phyloP scores from a whole-genome alignment of 345 rosid genomes.

The Tarenaya hassleriana region DNA sequence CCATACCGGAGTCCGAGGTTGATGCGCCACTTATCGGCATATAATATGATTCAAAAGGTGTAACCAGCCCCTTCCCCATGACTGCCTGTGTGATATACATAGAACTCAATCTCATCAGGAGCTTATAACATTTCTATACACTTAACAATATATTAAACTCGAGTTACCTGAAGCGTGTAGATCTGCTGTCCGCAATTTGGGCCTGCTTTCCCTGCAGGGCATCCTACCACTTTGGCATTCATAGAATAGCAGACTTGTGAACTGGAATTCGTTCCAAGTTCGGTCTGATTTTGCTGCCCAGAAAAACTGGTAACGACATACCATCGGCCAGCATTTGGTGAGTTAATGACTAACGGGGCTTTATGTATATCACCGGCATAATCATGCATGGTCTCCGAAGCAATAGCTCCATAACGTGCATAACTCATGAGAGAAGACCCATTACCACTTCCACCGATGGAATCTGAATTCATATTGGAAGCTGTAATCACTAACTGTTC shows the following conservation, averaged over 20 bases:
- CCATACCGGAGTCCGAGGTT: constrained; percentile 43
- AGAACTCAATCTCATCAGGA: constrained; percentile 10
- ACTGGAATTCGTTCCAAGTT: constrained; percentile 23
- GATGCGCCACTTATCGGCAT: constrained; percentile 51
- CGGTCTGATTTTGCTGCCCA: constrained; percentile 31
- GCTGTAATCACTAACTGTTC: constrained; percentile 53
- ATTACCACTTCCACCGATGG: constrained; percentile 23
- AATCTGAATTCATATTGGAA: constrained; percentile 34
- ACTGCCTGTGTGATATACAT: constrained; percentile 54
- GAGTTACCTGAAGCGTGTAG: constrained; percentile 62
- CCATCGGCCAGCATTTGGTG: constrained; percentile 81
- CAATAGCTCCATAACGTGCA: constrained; percentile 73
- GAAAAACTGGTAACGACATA: constrained; percentile 49
- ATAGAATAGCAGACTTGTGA: constrained; percentile 64
- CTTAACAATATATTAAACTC: neutral
- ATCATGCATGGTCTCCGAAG: constrained; percentile 58
- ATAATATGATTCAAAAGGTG: constrained; percentile 74
- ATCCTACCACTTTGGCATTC: constrained; percentile 48
- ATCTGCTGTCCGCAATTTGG: constrained; percentile 54
- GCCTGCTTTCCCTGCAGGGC: constrained; percentile 84
- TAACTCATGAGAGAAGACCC: constrained; percentile 46
- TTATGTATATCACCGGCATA: constrained; percentile 54
- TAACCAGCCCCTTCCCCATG: constrained; percentile 47
- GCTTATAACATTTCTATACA: constrained; percentile 12
- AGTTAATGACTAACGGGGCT: constrained; percentile 49